Base-by-base conservation (phyloP, 1,139 yeast genomes). In the Citeromyces siamensis region DNA sequence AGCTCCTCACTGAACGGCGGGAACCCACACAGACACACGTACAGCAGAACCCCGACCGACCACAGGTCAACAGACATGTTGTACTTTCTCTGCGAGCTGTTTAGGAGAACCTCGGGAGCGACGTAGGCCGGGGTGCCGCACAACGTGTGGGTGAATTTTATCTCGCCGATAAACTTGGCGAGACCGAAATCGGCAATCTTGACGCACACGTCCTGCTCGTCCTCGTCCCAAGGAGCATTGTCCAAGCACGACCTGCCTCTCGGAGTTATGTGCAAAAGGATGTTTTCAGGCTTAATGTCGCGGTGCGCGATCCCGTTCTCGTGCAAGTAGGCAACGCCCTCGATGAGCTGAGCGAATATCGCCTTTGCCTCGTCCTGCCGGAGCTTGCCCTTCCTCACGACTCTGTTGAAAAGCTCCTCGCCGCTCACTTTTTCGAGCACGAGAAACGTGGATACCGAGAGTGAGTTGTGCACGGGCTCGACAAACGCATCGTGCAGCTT, bases 121-220 rank as follows among this genome's bases (percentile, higher is more conserved):
- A 81, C 90, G 46, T 81, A 81, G 0, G 90, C 85, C 6, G 90
- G 85, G 0, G 93, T 81, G 3, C 93, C 93, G 58, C 93, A 81
- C 37, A 81, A 59, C 0, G 93, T 81, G 46, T 77, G 76, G 38
- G 90, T 79, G 48, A 79, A 79, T 38, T 75, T 74, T 43, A 75
- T 59, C 45, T 78, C 84, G n/a, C 86, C 88, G 39, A 81, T 75
- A 48, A 79, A 77, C 53, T 81, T 81, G 0, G 90, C 88, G 20
- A 81, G 54, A 0, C 93, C 93, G 55, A 81, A 81, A 56, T 81
- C 93, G 1, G 90, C 93, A 36, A 81, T 79, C 50, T 81, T 81
- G 5, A 81, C 86, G 41, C 60, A 62, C 4, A 80, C 69, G 42
- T 75, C 77, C 32, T 66, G 56, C 53, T 79, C 88, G 40, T 70